phyloP scores from a whole-genome alignment of 106 monocot species.

The Phalaenopsis equestris region DNA sequence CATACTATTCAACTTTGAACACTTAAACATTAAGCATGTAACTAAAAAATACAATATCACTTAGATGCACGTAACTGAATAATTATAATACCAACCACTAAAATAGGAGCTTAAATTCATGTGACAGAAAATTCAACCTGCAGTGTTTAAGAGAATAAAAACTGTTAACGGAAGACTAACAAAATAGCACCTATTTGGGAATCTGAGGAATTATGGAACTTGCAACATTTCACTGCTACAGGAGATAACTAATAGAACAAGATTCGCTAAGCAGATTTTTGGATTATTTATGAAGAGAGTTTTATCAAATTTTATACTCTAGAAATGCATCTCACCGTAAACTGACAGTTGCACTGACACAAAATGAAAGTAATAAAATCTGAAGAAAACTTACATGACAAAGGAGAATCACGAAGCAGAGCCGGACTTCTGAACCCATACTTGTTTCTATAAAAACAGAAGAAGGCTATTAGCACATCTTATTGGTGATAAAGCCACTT shows the following conservation, averaged over 20 bases:
- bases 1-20: no score
- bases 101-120: neutral
- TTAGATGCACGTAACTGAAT: neutral
- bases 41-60: neutral
- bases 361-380: neutral
- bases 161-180: neutral
- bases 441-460: slow-evolving; percentile 42
- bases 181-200: neutral
- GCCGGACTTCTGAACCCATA: slow-evolving; percentile 59
- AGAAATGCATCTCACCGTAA: neutral
- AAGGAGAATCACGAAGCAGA: slow-evolving; percentile 28
- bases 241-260: neutral
- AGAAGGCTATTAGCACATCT: neutral
- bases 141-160: neutral
- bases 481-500: neutral
- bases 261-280: neutral
- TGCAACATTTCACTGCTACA: neutral
- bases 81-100: neutral
- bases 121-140: neutral
- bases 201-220: neutral
- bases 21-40: neutral
- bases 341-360: neutral
- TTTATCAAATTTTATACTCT: neutral
- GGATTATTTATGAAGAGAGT: neutral
- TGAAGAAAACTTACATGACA: slow-evolving; percentile 13